Evolutionary conservation across 371 early-diverging fungal genomes (phyloP), one percentile per base, ranked within the genome.

Genomic region (Quaeritorhiza haematococci): DNA sequence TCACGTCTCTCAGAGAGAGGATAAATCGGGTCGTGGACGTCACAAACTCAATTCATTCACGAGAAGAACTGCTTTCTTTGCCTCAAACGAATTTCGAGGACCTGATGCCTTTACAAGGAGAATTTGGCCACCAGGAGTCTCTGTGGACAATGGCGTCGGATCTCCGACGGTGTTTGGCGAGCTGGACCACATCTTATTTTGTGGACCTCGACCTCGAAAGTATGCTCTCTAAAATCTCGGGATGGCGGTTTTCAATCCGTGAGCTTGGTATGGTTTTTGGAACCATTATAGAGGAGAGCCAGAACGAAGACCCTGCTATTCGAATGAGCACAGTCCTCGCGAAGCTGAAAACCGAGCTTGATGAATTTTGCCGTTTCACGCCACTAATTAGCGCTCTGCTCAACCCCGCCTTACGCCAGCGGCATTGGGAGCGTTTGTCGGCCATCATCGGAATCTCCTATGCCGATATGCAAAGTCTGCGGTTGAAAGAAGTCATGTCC

Each of bases 381-480:
- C 48, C 49, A 26, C 67, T 73, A 15, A 69, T 76, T 34, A 64
- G 62, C 2, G 62, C 63, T 43, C 56, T 76, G 21, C 45, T 71
- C 3, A 76, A 71, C 46, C 70, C 76, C 6, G 67, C 73, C 7
- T 35, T 76, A 28, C 63, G 61, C 28, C 50, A 63, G 8, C 28
- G 64, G 13, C 76, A 76, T 41, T 76, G 76, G 76, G 67, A 68
- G 38, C 59, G 67, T 34, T 65, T 76, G 27, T 54, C 60, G 38
- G 64, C 57, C 19, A 56, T 68, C 19, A 56, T 70, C 4, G 76
- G 76, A 10, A 47, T 69, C n/a, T 50, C 73, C 10, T 32, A 69
- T 4, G 58, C 54, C 33, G 68, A 72, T 15, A 63, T 73, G 33
- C 58, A 60, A 17, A 61, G 61, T 6, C 58, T 76, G 13, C 56